Evolutionary conservation across 2,329 filamentous ascomycete species (phyloP), one percentile per base, ranked within the genome.

Genomic region (Monosporascus sp.): DNA sequence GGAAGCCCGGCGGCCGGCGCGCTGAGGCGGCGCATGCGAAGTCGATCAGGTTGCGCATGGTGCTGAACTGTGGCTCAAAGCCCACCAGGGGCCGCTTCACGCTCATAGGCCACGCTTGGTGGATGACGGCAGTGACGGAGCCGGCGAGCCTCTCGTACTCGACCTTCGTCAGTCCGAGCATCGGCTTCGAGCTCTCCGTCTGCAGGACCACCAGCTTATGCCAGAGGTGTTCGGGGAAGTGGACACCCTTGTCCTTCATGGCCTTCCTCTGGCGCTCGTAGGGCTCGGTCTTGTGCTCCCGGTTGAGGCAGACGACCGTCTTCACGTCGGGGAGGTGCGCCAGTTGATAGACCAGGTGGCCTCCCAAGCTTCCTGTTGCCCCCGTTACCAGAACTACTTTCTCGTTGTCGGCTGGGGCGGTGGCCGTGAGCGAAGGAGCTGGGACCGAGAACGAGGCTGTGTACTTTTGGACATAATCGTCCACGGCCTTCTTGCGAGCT

Each of bases 301-400:
- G 71, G 58, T 81, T 82, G 14, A 82, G 57, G 52, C 78, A 81
- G 5, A 78, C 55, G 1, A 72, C 63, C 3, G 41, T 52, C 3
- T 50, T n/a, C 4, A 75, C 68, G 14, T 62, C 56, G 0, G 65
- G 43, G 0, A 56, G 59, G 0, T 54, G 20, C 9, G 71, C 67
- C 3, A 70, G 51, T 5, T 65, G 43, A 1, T 54, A 50, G 3
- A 70, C 69, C 1, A 75, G 51, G 53, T 76, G 70, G 0, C 60
- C 45, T 1, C 74, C 74, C 0, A 76, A 60, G 48, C 70, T 70
- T 2, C 74, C 74, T 0, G 72, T 65, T 0, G 67, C 68, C 5
- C 73, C 72, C 1, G 73, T 75, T 4, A 77, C 60, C 2, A 74
- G 54, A 1, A 76, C 65, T 5, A 49, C 52, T 37, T 46, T 48